phyloP scores from a whole-genome alignment of 2,329 filamentous ascomycete species.

The Aspergillus ochraceoroseus region DNA sequence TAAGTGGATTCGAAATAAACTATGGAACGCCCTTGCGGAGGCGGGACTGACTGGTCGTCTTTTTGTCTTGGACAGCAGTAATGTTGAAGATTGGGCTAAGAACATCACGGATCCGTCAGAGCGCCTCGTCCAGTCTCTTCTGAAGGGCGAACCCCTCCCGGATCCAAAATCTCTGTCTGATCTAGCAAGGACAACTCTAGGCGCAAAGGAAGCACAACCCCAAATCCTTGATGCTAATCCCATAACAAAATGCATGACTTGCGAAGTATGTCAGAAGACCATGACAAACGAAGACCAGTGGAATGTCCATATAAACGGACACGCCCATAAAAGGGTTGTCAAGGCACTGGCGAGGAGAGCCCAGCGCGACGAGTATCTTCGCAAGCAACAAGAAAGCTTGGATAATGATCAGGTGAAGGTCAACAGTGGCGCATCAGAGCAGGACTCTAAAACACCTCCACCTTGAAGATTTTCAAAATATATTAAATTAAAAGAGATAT shows the following conservation, averaged over 20 bases:
- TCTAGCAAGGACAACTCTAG: constrained; percentile 54
- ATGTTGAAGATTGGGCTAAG: constrained; percentile 57
- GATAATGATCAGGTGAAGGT: constrained; percentile 4
- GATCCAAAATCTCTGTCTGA: constrained; percentile 54
- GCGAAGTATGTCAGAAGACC: constrained; percentile 63
- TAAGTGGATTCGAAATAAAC: constrained; percentile 79
- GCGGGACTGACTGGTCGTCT: constrained; percentile 54
- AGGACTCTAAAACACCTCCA: constrained; percentile 1
- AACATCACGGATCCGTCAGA: constrained; percentile 64
- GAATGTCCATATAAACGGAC: constrained; percentile 53
- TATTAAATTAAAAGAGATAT: constrained; percentile 3
- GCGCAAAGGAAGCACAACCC: constrained; percentile 51
- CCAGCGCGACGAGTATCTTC: constrained; percentile 33
- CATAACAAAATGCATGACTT: constrained; percentile 52
- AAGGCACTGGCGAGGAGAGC: constrained; percentile 38
- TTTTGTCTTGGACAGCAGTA: constrained; percentile 76
- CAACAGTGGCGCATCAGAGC: constrained; percentile 7
- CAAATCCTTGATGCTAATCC: constrained; percentile 42
- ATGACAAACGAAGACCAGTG: constrained; percentile 55
- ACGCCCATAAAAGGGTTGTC: constrained; percentile 55
- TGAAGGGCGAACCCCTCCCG: constrained; percentile 54
- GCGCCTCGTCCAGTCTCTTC: constrained; percentile 58
- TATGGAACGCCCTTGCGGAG: constrained; percentile 63
- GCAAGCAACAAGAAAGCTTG: constrained; percentile 17
- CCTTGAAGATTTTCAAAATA: constrained; percentile 1